Base-by-base conservation (phyloP, 805 yeast genomes). In the Starmera caribaea region DNA sequence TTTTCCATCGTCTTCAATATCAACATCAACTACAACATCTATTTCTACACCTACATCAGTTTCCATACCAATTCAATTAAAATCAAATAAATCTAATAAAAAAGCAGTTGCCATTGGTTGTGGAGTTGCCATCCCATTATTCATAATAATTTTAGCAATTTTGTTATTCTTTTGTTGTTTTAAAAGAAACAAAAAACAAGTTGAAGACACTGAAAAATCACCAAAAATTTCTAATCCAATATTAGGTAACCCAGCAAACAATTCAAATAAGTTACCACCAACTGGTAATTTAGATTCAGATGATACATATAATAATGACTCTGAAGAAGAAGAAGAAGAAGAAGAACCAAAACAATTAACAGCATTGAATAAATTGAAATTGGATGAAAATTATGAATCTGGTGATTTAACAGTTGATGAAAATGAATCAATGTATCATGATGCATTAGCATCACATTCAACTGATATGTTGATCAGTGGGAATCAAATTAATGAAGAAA, bases 21-120 rank as follows among this genome's bases (percentile, higher is more conserved):
- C 69, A 3, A 39, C 61, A 13, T 21, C 24, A 4, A 21, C 24
- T 5, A 21, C 24, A 5, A 21, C 24, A 21, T 21, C 60, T 1
- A 34, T 58, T 2, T 36, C 68, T 9, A 11, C 61, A 4, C 31
- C 65, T 6, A 27, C 58, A 7, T 37, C 59, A 4, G 38, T 58
- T 6, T 43, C 66, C 2, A 32, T 66, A 3, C 37, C 59, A 9
- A 31, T 55, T 10, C 41, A 50, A 12, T 35, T 49, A 14, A 36
- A 46, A 17, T 39, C 53, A 13, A 26, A 48, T 37, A 38, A 44
- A 39, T 39, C 55, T 30, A 61, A 59, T 34, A 68, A 65, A 38
- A 80, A 73, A 47, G 72, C 74, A 3, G 65, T 85, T n/a, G 96
- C 95, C 0, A 83, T 90, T 54, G 95, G 89, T 1, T 71, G 89